phyloP scores from a whole-genome alignment of 192 early-diverging fungal species.

The Lobosporangium transversale region DNA sequence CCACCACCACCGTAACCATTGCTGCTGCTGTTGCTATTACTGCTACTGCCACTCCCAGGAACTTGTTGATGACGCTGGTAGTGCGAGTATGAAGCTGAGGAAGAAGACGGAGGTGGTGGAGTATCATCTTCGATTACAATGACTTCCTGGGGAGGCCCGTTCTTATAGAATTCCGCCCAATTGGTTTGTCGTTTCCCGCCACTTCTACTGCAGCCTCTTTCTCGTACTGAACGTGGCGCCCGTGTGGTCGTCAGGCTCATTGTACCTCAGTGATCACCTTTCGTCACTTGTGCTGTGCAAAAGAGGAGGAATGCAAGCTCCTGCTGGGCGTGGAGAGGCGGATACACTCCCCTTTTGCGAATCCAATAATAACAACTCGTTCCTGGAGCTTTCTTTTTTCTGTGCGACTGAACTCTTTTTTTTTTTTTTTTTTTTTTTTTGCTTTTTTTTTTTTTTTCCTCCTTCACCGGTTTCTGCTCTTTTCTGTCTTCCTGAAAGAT shows the following conservation, averaged over 20 bases:
- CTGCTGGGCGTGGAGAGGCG: background rate
- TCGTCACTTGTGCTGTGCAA: background rate
- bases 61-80: constrained; percentile 20
- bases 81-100: constrained; percentile 14
- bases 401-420: too few species aligned
- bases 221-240: background rate
- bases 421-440: too few species aligned
- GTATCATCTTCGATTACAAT: constrained; percentile 55
- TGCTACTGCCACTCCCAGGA: constrained; percentile 19
- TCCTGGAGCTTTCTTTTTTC: too few species aligned
- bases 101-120: constrained; percentile 36
- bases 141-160: constrained; percentile 46
- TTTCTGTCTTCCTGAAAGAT: too few species aligned
- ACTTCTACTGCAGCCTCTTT: background rate
- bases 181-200: constrained; percentile 27
- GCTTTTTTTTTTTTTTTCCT: too few species aligned
- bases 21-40: constrained; percentile 13
- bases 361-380: too few species aligned
- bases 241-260: constrained; percentile 30
- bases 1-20: constrained; percentile 17
- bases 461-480: too few species aligned
- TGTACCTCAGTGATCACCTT: too few species aligned
- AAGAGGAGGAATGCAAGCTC: background rate
- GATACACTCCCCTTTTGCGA: too few species aligned
- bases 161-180: constrained; percentile 49